Base-by-base conservation (phyloP, 352 stramenopile genomes). In the Phytophthora hibernalis region DNA sequence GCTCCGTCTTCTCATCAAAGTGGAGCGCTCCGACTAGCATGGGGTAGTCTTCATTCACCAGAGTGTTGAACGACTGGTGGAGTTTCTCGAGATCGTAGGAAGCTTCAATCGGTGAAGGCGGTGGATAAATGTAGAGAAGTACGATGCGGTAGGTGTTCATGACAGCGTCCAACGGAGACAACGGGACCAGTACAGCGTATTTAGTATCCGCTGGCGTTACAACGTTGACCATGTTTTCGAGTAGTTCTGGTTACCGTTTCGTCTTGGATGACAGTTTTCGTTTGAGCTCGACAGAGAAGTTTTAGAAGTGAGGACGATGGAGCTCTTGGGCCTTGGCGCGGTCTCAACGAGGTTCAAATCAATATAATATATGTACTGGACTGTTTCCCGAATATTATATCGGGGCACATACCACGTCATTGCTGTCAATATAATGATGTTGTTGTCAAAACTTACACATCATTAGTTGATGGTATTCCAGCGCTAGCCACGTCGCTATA, bases 41-140 rank as follows among this genome's bases (percentile, higher is more conserved):
- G 5, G 72, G 59, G 57, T 87, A 90, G 58, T 87, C 76, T 4
- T 82, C 51, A 24, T 80, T 40, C 9, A 86, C 63, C 4, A 80
- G 60, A 2, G 38, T 21, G 18, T 73, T 18, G 42, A 90, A 79
- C 0, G 79, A 66, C 1, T 16, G 20, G 1, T 76, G 61, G 1
- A 90, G 56, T 15, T 62, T 67, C 4, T 74, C 52, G 49, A 85
- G 70, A 43, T 85, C 66, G 56, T 72, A 90, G 20, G 55, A 9
- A 11, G 10, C 15, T 15, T 24, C 15, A 37, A 12, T 42, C 3
- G 21, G 16, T 11, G 60, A 16, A 20, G 58, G 53, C n/a, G 62
- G 68, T 9, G 79, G 66, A 33, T 83, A 90, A 35, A 90, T 65
- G 72, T 86, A 86, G 56, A 90, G 66, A 28, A 86, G 56, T 21